phyloP scores from a whole-genome alignment of 2,329 filamentous ascomycete genomes.

The Stachybotrys chartarum region DNA sequence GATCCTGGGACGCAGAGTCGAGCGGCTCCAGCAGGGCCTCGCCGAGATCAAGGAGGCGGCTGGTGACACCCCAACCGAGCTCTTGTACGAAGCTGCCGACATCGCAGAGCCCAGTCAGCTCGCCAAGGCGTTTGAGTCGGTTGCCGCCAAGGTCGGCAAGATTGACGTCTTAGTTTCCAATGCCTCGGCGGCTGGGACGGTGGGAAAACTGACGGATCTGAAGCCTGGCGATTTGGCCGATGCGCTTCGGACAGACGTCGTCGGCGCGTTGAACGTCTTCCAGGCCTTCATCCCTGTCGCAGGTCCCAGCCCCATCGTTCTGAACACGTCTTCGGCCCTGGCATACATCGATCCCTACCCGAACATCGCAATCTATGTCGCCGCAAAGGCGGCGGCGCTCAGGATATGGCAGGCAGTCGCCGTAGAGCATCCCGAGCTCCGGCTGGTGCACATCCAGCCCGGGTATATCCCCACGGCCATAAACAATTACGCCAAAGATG shows the following conservation, averaged over 20 bases:
- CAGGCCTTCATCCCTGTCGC: neutral
- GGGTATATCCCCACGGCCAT: neutral
- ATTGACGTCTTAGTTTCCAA: neutral
- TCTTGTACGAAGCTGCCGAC: neutral
- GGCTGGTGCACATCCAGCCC: neutral
- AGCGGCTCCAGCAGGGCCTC: slow-evolving; percentile 8
- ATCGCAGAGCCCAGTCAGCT: neutral
- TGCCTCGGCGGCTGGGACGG: neutral
- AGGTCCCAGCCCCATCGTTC: neutral
- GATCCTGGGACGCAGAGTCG: slow-evolving; percentile 27
- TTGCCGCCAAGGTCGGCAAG: neutral
- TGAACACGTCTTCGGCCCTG: neutral
- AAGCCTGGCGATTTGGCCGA: neutral
- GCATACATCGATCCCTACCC: neutral
- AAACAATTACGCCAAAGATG: neutral
- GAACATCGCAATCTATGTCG: neutral
- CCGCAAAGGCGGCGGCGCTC: neutral
- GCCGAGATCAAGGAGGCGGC: neutral
- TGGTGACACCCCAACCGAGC: neutral
- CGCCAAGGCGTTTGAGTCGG: neutral
- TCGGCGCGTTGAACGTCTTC: neutral
- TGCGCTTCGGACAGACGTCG: neutral
- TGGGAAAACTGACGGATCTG: neutral
- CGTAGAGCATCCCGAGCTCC: neutral
- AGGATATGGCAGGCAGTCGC: neutral